These are phyloP conservation scores for Sporothrix mexicana DNA, from an alignment of 2,329 filamentous ascomycete species.

Conservation along the genomic window DNA sequence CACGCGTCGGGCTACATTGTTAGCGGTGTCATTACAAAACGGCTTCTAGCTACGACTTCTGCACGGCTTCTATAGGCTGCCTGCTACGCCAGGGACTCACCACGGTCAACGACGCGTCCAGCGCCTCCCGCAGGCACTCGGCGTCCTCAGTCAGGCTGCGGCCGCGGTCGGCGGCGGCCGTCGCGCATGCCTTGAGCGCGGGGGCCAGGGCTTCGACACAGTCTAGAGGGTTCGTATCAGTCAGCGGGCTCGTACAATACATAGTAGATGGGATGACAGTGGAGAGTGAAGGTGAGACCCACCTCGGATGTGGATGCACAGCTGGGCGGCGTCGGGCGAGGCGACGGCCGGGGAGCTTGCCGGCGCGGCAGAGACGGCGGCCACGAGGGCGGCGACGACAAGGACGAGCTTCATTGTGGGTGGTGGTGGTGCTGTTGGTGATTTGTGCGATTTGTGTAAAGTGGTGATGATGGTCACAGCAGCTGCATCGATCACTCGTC, in stretches of 20 bases:
- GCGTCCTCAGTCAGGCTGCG: constrained; percentile 1
- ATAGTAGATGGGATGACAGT: too few relatives aligned
- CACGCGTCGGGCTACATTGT: not conserved
- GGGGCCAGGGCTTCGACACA: not conserved
- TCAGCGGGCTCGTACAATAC: too few relatives aligned
- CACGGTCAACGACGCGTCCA: not conserved
- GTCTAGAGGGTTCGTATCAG: not conserved
- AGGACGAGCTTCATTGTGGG: not conserved
- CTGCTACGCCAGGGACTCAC: not conserved
- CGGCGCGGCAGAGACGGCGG: not conserved
- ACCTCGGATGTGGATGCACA: constrained; percentile 19
- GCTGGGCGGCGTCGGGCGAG: not conserved
- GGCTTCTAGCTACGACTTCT: too few relatives aligned
- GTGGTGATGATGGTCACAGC: too few relatives aligned
- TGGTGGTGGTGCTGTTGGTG: not conserved
- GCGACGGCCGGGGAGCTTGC: not conserved
- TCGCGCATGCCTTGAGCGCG: not conserved
- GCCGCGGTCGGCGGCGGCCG: constrained; percentile 10
- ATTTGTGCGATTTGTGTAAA: not conserved
- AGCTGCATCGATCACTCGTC: too few relatives aligned
- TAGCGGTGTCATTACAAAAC: not conserved
- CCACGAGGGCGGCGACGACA: not conserved
- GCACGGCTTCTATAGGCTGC: too few relatives aligned
- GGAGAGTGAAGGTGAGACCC: too few relatives aligned
- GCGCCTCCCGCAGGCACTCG: not conserved